Percentiles rank a stretch among this genome's conserved stretches.
phyloP scores from a whole-genome alignment of 2,329 filamentous ascomycete species.

The Ramichloridium luteum region DNA sequence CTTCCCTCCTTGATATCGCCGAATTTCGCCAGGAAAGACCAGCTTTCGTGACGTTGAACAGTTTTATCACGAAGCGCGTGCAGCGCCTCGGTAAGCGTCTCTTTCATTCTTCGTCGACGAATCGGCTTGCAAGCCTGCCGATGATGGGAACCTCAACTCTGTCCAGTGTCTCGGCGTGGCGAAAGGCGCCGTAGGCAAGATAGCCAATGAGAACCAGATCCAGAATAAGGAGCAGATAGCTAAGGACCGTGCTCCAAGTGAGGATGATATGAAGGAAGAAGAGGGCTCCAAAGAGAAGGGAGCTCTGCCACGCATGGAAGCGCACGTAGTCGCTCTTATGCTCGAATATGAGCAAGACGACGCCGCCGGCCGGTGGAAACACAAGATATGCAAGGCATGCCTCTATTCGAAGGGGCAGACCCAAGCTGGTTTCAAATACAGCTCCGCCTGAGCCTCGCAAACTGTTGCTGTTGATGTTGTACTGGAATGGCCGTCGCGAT shows the following conservation, averaged over 20 bases:
- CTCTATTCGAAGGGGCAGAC: conserved; percentile 77
- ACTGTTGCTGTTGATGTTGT: conserved; percentile 22
- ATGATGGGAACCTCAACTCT: conserved; percentile 81
- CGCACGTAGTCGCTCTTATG: conserved; percentile 95
- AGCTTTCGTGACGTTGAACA: too few relatives aligned
- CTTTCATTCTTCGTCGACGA: conserved; percentile 70
- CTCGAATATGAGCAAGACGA: conserved; percentile 74
- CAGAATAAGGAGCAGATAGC: conserved; percentile 66
- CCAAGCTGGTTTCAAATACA: conserved; percentile 76
- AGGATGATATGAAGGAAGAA: conserved; percentile 75
- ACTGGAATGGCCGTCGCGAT: conserved; percentile 11
- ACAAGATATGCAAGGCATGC: conserved; percentile 79
- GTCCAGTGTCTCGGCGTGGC: conserved; percentile 56
- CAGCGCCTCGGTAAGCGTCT: too few relatives aligned
- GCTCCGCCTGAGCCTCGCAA: conserved; percentile 16
- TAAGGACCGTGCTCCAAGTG: conserved; percentile 71
- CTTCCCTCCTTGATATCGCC: too few relatives aligned
- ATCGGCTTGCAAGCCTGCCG: conserved; percentile 71
- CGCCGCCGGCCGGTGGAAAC: conserved; percentile 73
- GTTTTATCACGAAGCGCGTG: too few relatives aligned
- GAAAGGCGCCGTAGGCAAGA: conserved; percentile 67
- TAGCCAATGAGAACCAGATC: conserved; percentile 68
- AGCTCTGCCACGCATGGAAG: conserved; percentile 85
- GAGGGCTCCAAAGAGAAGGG: conserved; percentile 24
- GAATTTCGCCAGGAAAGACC: too few relatives aligned